Percentiles rank a stretch among this genome's conserved stretches.
Conservation (phyloP, 2,329 filamentous ascomycete species). For the Alternaria ventricosa region DNA sequence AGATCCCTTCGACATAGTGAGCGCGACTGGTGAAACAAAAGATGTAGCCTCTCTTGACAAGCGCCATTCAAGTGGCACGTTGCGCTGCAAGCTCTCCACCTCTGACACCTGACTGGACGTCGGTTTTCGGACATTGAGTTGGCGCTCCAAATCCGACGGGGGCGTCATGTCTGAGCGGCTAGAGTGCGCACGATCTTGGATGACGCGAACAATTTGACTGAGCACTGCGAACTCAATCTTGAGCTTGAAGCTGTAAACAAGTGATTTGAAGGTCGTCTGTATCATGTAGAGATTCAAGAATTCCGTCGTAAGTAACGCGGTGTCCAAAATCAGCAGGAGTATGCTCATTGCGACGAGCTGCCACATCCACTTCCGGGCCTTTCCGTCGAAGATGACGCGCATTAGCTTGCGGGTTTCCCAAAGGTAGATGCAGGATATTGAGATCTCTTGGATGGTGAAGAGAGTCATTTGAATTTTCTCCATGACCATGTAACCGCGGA, state of each 20-base stretch:
- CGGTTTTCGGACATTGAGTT: not conserved
- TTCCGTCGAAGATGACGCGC: slow-evolving; percentile 13
- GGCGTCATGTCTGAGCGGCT: not conserved
- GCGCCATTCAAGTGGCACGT: slow-evolving; percentile 13
- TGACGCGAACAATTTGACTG: slow-evolving; percentile 30
- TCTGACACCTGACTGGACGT: not conserved
- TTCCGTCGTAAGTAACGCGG: slow-evolving; percentile 15
- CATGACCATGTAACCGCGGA: slow-evolving; percentile 28
- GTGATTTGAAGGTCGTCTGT: slow-evolving; percentile 41
- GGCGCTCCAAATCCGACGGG: not conserved
- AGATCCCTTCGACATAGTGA: not conserved
- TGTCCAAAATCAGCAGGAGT: slow-evolving; percentile 18
- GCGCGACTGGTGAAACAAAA: not conserved
- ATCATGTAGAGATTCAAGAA: slow-evolving; percentile 24
- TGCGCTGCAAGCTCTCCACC: slow-evolving; percentile 8
- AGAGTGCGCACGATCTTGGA: not conserved
- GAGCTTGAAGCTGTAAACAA: slow-evolving; percentile 53
- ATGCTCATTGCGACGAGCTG: slow-evolving; percentile 23
- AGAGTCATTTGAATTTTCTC: slow-evolving; percentile 50
- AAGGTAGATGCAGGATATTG: slow-evolving; percentile 54
- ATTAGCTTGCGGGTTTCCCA: slow-evolving; percentile 51
- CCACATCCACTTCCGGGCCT: slow-evolving; percentile 18
- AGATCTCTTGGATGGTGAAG: slow-evolving; percentile 48
- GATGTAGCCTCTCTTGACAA: not conserved
- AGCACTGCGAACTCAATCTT: slow-evolving; percentile 62